phyloP scores from a whole-genome alignment of 106 monocot genomes.

The Amphibolis antarctica region DNA sequence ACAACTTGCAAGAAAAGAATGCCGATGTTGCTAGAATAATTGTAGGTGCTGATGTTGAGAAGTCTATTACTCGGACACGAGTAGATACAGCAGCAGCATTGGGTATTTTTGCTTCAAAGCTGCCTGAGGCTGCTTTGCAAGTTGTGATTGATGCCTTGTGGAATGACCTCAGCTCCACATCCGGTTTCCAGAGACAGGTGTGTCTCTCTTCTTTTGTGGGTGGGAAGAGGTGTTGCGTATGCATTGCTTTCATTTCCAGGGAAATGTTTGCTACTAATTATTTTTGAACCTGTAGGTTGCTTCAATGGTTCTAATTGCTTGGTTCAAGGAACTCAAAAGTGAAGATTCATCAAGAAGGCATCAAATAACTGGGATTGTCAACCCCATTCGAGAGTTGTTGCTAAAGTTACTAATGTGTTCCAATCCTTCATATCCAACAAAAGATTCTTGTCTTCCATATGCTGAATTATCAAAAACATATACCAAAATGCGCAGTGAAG shows the following conservation, averaged over 20 bases:
- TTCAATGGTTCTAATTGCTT: conserved; percentile 69
- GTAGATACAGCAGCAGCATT: conserved; percentile 66
- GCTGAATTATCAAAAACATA: conserved; percentile 90
- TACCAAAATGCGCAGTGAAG: conserved; percentile 83
- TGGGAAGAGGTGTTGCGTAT: neutral
- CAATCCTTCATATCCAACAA: conserved; percentile 89
- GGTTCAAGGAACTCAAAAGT: conserved; percentile 72
- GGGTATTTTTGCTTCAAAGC: conserved; percentile 67
- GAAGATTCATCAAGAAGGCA: conserved; percentile 12
- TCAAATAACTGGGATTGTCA: conserved; percentile 14
- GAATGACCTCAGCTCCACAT: conserved; percentile 49
- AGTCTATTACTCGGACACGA: conserved; percentile 62
- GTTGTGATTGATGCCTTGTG: conserved; percentile 53
- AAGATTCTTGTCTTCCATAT: conserved; percentile 77
- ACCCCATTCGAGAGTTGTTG: conserved; percentile 47
- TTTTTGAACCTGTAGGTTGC: conserved; percentile 47
- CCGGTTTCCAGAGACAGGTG: conserved; percentile 91
- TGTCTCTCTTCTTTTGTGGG: neutral
- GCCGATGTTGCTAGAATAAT: conserved; percentile 51
- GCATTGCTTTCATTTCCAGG: neutral
- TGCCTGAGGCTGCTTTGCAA: conserved; percentile 42
- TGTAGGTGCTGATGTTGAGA: conserved; percentile 79
- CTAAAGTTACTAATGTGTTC: conserved; percentile 66
- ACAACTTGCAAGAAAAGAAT: conserved; percentile 27
- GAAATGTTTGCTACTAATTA: neutral